These are phyloP conservation scores for Crassisporium funariophilum DNA, from an alignment of 768 basidiomycete genomes.

Conservation along the genomic window DNA sequence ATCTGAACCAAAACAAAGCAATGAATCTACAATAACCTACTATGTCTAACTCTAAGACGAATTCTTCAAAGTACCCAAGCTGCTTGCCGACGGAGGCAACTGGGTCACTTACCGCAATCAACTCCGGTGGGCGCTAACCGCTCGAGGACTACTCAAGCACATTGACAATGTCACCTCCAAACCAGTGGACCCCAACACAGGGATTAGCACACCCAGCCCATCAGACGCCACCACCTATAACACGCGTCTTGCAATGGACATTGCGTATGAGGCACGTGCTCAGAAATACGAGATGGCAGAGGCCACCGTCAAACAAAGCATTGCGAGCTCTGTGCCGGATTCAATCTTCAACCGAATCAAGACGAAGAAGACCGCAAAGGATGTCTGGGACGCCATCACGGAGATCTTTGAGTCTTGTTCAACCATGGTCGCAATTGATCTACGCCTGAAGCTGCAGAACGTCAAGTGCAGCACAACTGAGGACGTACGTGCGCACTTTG, in stretches of 20 bases:
- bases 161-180: slow-evolving; percentile 2
- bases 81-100: slow-evolving; percentile 18
- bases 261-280: too few relatives aligned
- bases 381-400: too few relatives aligned
- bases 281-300: too few relatives aligned
- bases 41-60: slow-evolving; percentile 6
- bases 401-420: too few relatives aligned
- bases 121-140: slow-evolving; percentile 19
- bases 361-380: slow-evolving; percentile 10
- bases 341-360: slow-evolving; percentile 10
- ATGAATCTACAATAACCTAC: neutral
- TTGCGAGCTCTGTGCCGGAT: slow-evolving; percentile 11
- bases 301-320: slow-evolving; percentile 12
- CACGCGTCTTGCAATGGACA: too few relatives aligned
- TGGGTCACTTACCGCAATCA: slow-evolving; percentile 23
- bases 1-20: slow-evolving; percentile 1
- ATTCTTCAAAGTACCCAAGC: slow-evolving; percentile 22
- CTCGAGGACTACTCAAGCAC: slow-evolving; percentile 25
- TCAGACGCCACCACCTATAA: too few relatives aligned
- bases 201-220: too few relatives aligned
- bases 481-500: slow-evolving; percentile 18
- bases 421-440: too few relatives aligned
- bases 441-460: too few relatives aligned
- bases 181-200: slow-evolving; percentile 12
- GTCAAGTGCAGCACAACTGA: slow-evolving; percentile 15